Conservation (phyloP, 2,329 filamentous ascomycete species). For the Ascochyta rabiei region DNA sequence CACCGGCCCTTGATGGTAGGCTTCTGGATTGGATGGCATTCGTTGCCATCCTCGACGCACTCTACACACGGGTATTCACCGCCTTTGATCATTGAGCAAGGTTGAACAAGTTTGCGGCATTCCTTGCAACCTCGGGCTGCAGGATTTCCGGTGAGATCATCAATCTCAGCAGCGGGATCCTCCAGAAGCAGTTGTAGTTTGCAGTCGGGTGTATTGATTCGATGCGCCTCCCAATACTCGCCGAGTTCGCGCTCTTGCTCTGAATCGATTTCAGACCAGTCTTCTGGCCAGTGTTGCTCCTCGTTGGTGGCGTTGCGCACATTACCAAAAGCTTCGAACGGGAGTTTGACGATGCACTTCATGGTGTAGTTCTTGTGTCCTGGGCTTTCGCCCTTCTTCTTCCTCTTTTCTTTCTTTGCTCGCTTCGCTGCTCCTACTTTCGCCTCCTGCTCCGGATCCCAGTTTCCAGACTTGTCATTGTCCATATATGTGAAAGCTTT, state of each 20-base stretch:
- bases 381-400: conserved; percentile 15
- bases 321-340: conserved; percentile 22
- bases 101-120: conserved; percentile 34
- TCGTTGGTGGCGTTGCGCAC: conserved; percentile 32
- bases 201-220: conserved; percentile 18
- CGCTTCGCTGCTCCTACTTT: conserved; percentile 15
- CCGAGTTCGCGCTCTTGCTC: conserved; percentile 21
- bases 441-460: conserved; percentile 35
- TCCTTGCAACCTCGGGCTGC: conserved; percentile 42
- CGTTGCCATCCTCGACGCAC: conserved; percentile 24
- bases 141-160: conserved; percentile 45
- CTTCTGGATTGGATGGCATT: conserved; percentile 43
- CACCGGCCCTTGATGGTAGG: conserved; percentile 42
- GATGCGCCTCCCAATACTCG: conserved; percentile 12
- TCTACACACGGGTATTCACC: conserved; percentile 34
- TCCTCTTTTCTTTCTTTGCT: conserved; percentile 10
- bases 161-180: conserved; percentile 28
- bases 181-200: conserved; percentile 23
- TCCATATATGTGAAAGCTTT: conserved; percentile 42
- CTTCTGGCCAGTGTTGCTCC: conserved; percentile 37
- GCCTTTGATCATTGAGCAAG: conserved; percentile 38
- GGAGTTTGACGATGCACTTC: conserved; percentile 30
- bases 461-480: conserved; percentile 47
- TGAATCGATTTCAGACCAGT: conserved; percentile 28
- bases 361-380: conserved; percentile 1